Evolutionary conservation across 495 filamentous ascomycete species (phyloP).

Genomic region (Neurospora sp.): DNA sequence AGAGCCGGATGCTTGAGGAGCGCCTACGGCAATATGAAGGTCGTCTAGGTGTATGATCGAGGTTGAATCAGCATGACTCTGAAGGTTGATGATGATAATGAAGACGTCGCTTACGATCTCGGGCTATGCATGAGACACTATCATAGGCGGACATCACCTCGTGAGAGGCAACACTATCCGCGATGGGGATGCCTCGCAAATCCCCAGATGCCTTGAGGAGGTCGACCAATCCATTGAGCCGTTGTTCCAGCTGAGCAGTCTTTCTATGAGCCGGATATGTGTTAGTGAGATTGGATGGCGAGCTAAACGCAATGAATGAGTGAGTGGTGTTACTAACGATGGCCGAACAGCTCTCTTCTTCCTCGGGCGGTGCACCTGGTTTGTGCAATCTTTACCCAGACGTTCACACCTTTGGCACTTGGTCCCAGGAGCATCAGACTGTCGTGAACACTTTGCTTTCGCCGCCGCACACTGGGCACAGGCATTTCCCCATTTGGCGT

Average conservation of each 20-base stretch:
- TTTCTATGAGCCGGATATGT: conserved; percentile 7
- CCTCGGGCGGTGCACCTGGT: conserved; percentile 14
- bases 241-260: conserved; percentile 24
- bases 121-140: background rate
- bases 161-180: background rate
- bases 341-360: conserved; percentile 27
- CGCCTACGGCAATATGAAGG: background rate
- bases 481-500: conserved; percentile 1
- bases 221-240: conserved; percentile 22
- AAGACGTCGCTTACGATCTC: background rate
- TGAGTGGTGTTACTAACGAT: conserved; percentile 17
- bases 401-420: background rate
- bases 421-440: background rate
- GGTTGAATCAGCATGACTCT: background rate
- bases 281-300: background rate
- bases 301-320: background rate
- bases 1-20: background rate
- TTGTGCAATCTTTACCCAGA: background rate
- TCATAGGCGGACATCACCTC: background rate
- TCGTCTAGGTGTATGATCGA: background rate
- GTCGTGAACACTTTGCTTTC: conserved; percentile 1
- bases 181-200: background rate
- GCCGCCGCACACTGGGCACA: conserved; percentile 2
- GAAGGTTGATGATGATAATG: background rate
- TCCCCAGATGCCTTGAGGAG: conserved; percentile 20